Evolutionary conservation across 148 eudicot species (phyloP), one percentile per base, ranked within the genome.

Genomic region (Chenopodium album): DNA sequence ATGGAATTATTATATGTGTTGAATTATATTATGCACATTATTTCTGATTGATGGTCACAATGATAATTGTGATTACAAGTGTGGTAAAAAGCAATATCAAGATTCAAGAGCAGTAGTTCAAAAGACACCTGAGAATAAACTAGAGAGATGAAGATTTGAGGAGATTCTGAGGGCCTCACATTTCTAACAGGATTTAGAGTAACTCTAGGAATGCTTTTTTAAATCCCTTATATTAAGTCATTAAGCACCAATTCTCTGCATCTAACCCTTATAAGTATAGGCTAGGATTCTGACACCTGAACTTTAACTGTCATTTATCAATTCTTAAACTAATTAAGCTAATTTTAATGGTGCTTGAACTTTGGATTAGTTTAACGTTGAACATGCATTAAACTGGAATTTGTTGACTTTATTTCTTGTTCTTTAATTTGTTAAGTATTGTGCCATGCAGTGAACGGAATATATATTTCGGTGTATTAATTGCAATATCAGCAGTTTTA

Each of bases 361-460:
- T 73, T 73, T 71, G 76, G 28, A 47, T 23, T 8, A 48, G 14
- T 16, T 13, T 69, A 69, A 16, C 72, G 13, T 69, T 37, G 44
- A 44, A 63, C 50, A 63, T 63, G 71, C 71, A 60, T n/a, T 14
- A 19, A 72, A n/a, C 37, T 74, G 32, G 26, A 32, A 76, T 48
- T 70, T 14, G 72, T 76, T 75, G 83, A 81, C 79, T 76, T 62
- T 65, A 41, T 23, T 12, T 37, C 2, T 62, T 72, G 11, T 22
- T n/a, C 54, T 19, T 41, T 71, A 11, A 46, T 44, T 72, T 7
- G 4, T 17, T 17, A 56, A 16, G 41, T 69, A 52, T 56, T 76
- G 41, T 44, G 60, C 46, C 70, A 59, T 77, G 80, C 80, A 76
- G 80, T 70, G 75, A 69, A 32, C 29, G 48, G 12, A 72, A 72